These are phyloP conservation scores for Phytopythium cucurbitacearum DNA, from an alignment of 352 stramenopile genomes.

Conservation along the genomic window DNA sequence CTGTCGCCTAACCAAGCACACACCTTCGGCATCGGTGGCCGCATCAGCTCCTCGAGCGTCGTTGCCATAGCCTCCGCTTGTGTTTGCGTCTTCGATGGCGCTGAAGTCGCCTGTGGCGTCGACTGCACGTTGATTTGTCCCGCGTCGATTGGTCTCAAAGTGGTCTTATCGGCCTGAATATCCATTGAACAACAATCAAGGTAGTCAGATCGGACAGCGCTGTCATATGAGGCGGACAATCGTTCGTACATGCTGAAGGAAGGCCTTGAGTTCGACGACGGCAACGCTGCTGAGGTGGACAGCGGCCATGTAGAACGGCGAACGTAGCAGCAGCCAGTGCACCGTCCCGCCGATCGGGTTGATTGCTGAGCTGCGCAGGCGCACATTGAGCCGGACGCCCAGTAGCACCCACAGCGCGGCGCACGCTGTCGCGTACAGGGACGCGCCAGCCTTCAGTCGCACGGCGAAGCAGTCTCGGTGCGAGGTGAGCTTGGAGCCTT, in stretches of 20 bases:
- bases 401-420: slow-evolving; percentile 48
- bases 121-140: background rate
- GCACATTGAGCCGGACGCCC: slow-evolving; percentile 65
- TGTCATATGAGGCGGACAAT: too few species aligned
- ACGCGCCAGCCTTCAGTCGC: slow-evolving; percentile 43
- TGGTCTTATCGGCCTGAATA: slow-evolving; percentile 26
- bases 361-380: slow-evolving; percentile 66
- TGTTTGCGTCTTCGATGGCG: background rate
- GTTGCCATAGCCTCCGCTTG: slow-evolving; percentile 7
- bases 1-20: background rate
- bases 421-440: slow-evolving; percentile 47
- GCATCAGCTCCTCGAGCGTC: slow-evolving; percentile 33
- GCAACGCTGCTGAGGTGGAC: slow-evolving; percentile 59
- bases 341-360: slow-evolving; percentile 71
- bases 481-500: slow-evolving; percentile 18
- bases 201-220: background rate
- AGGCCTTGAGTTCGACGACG: slow-evolving; percentile 67
- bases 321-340: slow-evolving; percentile 65
- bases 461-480: slow-evolving; percentile 50
- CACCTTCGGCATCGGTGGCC: slow-evolving; percentile 21
- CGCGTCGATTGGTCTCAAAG: too few species aligned
- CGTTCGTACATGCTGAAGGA: slow-evolving; percentile 58
- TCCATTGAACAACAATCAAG: background rate
- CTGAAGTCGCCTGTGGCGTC: background rate
- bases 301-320: slow-evolving; percentile 58